Evolutionary conservation across 2,329 filamentous ascomycete genomes (phyloP).

Genomic region (Zymoseptoria crescenta): DNA sequence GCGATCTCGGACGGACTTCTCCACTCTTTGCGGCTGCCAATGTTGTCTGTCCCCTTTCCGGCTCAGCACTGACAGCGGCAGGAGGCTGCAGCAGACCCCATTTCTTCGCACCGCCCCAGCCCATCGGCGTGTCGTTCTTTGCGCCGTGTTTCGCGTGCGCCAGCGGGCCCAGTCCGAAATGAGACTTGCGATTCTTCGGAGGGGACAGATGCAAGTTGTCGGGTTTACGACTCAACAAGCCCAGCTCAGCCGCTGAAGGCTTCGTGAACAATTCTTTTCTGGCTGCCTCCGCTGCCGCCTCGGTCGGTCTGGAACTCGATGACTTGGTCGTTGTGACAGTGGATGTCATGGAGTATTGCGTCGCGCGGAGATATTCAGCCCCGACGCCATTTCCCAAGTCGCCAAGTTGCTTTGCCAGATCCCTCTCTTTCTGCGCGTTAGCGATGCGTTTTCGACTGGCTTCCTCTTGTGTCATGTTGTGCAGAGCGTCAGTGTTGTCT

Average conservation of each 20-base stretch:
- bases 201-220: conserved; percentile 36
- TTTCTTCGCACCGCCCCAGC: conserved; percentile 42
- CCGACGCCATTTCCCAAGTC: conserved; percentile 58
- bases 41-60: conserved; percentile 27
- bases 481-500: conserved; percentile 50
- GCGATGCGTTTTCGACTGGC: conserved; percentile 57
- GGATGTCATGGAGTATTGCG: conserved; percentile 11
- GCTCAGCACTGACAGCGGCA: conserved; percentile 1
- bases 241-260: conserved; percentile 30
- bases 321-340: conserved; percentile 13
- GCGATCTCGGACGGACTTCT: conserved; percentile 9
- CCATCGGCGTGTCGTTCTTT: conserved; percentile 34
- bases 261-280: conserved; percentile 13
- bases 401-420: conserved; percentile 61
- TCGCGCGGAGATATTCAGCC: conserved; percentile 58
- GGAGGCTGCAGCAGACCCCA: conserved; percentile 33
- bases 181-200: conserved; percentile 34
- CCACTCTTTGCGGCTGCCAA: conserved; percentile 12
- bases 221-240: conserved; percentile 39
- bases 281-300: conserved; percentile 9
- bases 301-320: neutral
- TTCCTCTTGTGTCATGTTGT: conserved; percentile 49
- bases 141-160: conserved; percentile 19
- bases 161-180: conserved; percentile 26
- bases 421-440: conserved; percentile 62